Evolutionary conservation across 169 alveolate species (phyloP), one percentile per base, ranked within the genome.

Genomic region (Eimeria sp.): DNA sequence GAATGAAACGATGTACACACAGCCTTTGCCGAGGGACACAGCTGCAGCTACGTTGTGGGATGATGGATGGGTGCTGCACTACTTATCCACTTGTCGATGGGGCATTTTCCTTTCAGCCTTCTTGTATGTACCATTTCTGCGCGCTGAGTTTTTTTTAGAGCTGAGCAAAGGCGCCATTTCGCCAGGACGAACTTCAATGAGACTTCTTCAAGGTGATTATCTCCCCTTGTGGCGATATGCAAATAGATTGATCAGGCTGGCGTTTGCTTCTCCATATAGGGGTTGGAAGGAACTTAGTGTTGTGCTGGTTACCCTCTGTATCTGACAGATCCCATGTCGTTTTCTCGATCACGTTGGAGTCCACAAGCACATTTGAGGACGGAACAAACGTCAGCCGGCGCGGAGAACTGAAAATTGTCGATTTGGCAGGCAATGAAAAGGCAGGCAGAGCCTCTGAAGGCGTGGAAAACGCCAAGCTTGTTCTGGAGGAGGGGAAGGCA

Each of bases 111-210:
- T 58, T 20, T 83, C 33, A n/a, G 52, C 72, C 37, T 37, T 77
- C 25, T 18, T 74, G 27, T 74, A 2, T 74, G 72, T 89, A 64
- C 89, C 78, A 72, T 18, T 8, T 33, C 54, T 85, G 43, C 62
- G 91, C 62, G 58, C 11, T 60, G 43, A 6, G 30, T 16, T 20
- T 16, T 49, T 74, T 16, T 49, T 74, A 95, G 97, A 68, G 99
- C 98, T 43, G 98, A 98, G 85, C 98, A 97, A 87, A 94, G 98
- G 95, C 93, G 99, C 60, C 98, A 97, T 89, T 97, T 98, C 60
- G 98, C 98, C 23, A 97, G 97, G 56, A 98, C 99, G 76, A 97
- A 97, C 74, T 97, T 98, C 97, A 98, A 98, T 91, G 99, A 98
- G 72, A 97, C 98, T 49, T 97, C 98, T 74, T 97, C 98, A 27